Evolutionary conservation across 805 yeast species (phyloP).

Genomic region (Metschnikowia koreensis): DNA sequence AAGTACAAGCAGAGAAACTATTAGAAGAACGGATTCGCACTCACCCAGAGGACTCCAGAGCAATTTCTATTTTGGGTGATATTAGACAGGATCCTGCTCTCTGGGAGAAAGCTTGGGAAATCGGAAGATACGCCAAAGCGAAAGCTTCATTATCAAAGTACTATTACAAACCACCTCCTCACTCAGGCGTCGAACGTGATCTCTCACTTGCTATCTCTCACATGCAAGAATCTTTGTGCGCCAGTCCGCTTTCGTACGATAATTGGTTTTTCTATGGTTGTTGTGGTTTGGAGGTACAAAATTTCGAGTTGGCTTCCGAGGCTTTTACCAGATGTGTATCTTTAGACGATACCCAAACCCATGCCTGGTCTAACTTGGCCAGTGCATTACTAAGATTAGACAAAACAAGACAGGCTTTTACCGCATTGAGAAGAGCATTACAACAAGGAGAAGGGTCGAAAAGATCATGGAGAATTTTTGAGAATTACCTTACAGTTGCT

Average conservation of each 20-base stretch:
- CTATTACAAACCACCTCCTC: slow-evolving; percentile 62
- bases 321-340: slow-evolving; percentile 91
- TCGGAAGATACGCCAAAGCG: slow-evolving; percentile 80
- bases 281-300: slow-evolving; percentile 70
- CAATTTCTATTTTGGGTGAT: slow-evolving; percentile 83
- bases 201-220: slow-evolving; percentile 57
- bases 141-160: slow-evolving; percentile 78
- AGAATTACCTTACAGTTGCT: slow-evolving; percentile 80
- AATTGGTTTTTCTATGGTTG: slow-evolving; percentile 95
- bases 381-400: slow-evolving; percentile 66
- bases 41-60: slow-evolving; percentile 77
- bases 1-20: slow-evolving; percentile 59
- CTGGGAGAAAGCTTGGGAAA: slow-evolving; percentile 87
- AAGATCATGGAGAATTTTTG: slow-evolving; percentile 87
- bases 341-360: slow-evolving; percentile 73
- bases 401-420: slow-evolving; percentile 75
- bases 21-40: slow-evolving; percentile 51
- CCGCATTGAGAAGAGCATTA: slow-evolving; percentile 79
- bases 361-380: slow-evolving; percentile 90
- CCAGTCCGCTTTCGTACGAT: slow-evolving; percentile 70
- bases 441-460: slow-evolving; percentile 61
- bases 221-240: slow-evolving; percentile 69
- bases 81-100: slow-evolving; percentile 67
- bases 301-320: slow-evolving; percentile 78
- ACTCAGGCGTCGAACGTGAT: slow-evolving; percentile 51